Evolutionary conservation across 176 grass and related monocot species (phyloP), one percentile per base, ranked within the genome.

Genomic region (Phragmites australis): DNA sequence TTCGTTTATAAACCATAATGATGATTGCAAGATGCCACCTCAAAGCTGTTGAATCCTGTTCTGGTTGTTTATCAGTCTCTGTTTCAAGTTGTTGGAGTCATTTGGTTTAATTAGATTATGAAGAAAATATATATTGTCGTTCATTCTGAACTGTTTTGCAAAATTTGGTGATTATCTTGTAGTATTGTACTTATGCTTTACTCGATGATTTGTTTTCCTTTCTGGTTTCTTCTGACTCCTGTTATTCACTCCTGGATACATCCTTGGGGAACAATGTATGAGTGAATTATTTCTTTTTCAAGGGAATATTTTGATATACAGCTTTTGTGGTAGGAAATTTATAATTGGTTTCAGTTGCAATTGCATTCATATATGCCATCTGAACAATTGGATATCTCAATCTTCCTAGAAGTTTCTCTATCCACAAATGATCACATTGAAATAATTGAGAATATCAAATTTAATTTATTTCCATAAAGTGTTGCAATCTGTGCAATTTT

Each of bases 331-430:
- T 68, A 12, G 39, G 13, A 53, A 65, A 53, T 58, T 29, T 71
- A 53, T 56, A 50, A 37, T 31, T 68, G 21, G 22, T 59, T 68
- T 57, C 42, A 84, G 27, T 73, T 68, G 13, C 19, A 68, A 47
- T 37, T 31, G 54, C 1, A 56, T 8, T 30, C 14, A 21, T 39
- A 55, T 69, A 41, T 84, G 41, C 23, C n/a, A 22, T 25, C n/a
- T 68, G 19, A 84, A 14, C 12, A 27, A 41, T 61, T 52, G 62
- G 3, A 77, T 84, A 27, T 68, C 50, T 69, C 15, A 57, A 41
- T 77, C 42, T 77, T 26, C 6, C 10, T 22, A 14, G 26, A 76
- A 68, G 26, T 79, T 37, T 69, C 6, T 59, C 40, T 52, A 15
- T 27, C 9, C 3, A 26, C n/a, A 19, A 19, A 64, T 25, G 30